A percentile compares a stretch with the other conserved stretches of the same genome.
Evolutionary conservation across 202 grass and related monocot species (phyloP).

Genomic region (Digitaria exilis): DNA sequence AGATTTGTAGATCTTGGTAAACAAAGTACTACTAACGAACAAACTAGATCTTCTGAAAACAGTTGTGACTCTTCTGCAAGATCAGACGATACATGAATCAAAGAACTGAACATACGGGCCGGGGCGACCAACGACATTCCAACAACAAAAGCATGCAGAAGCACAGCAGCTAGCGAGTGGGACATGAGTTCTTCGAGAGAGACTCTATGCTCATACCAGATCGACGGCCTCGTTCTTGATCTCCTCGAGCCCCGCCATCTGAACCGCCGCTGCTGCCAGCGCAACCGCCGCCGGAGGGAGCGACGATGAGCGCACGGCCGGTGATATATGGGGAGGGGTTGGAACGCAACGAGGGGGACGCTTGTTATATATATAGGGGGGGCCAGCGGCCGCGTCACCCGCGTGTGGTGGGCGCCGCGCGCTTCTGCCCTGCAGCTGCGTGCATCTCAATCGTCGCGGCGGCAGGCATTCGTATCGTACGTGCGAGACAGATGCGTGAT

Average conservation of each 20-base stretch:
- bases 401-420: neutral
- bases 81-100: neutral
- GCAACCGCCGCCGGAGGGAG: neutral
- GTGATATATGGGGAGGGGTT: neutral
- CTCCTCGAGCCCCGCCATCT: slow-evolving; percentile 50
- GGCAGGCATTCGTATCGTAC: no score
- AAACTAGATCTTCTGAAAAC: neutral
- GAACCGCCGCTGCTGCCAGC: neutral
- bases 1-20: neutral
- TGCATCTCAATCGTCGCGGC: neutral
- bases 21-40: neutral
- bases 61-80: neutral
- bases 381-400: no score
- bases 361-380: neutral
- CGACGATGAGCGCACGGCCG: neutral
- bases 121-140: no score
- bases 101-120: no score
- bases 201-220: slow-evolving; percentile 53
- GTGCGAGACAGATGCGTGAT: no score
- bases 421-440: neutral
- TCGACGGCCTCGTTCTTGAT: slow-evolving; percentile 82
- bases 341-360: neutral
- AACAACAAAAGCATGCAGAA: neutral
- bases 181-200: neutral
- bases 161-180: no score